Evolutionary conservation across 1,284 basidiomycete species (phyloP).

Genomic region (Apiotrichum porosum): DNA sequence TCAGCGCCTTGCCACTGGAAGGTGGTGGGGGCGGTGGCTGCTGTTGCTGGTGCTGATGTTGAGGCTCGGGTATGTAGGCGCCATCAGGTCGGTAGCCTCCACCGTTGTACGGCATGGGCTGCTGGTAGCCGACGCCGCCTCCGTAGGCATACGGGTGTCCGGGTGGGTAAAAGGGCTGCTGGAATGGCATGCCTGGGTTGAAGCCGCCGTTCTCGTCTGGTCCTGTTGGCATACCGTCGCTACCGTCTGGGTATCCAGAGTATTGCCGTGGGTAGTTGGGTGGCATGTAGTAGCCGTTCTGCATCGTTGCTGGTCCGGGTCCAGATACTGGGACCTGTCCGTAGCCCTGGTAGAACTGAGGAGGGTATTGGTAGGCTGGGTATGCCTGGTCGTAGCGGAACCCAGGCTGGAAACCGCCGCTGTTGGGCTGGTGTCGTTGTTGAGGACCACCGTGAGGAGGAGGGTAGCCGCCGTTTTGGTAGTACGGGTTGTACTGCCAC

Average conservation of each 20-base stretch:
- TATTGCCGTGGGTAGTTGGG: slow-evolving; percentile 3
- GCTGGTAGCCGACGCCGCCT: slow-evolving; percentile 36
- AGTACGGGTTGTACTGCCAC: slow-evolving; percentile 15
- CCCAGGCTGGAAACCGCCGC: slow-evolving; percentile 15
- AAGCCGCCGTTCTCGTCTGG: slow-evolving; percentile 1
- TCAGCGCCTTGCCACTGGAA: slow-evolving; percentile 23
- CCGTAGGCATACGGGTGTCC: slow-evolving; percentile 42
- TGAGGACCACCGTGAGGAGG: slow-evolving; percentile 11
- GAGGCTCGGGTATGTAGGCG: slow-evolving; percentile 5
- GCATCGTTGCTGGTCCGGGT: slow-evolving; percentile 42
- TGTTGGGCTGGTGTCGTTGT: slow-evolving; percentile 11
- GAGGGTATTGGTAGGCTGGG: slow-evolving; percentile 3
- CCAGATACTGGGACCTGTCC: slow-evolving; percentile 32
- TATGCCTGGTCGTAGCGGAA: slow-evolving; percentile 13
- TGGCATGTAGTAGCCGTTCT: slow-evolving; percentile 32
- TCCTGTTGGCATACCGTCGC: neutral
- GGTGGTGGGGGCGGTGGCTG: neutral
- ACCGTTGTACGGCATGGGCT: slow-evolving; percentile 10
- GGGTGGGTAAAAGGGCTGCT: slow-evolving; percentile 27
- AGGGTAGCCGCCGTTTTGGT: slow-evolving; percentile 1
- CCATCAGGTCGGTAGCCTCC: no score
- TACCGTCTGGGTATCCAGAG: slow-evolving; percentile 1
- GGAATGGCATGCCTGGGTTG: slow-evolving; percentile 10
- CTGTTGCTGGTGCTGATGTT: no score
- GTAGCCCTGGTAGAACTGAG: slow-evolving; percentile 17